Base-by-base conservation (phyloP, 2,329 filamentous ascomycete species). In the Dryadomyces sulphureus region DNA sequence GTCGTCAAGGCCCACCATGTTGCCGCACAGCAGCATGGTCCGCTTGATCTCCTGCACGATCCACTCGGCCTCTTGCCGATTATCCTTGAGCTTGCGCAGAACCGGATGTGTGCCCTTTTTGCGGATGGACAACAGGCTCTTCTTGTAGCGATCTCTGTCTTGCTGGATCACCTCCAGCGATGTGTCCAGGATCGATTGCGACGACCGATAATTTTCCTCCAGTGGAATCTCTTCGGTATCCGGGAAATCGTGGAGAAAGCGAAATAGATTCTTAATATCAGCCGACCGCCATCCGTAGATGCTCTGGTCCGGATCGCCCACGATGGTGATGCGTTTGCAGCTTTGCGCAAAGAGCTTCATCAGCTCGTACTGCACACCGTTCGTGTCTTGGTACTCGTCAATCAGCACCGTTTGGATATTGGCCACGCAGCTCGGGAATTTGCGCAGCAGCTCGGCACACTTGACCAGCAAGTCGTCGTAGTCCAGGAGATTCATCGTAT, bases 371-470 rank as follows among this genome's bases (percentile, higher is more conserved):
- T 98, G 90, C 5, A 95, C 81, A 19, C 86, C 76, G 58, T 96
- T 98, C 7, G 90, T 96, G 63, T 98, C 90, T 62, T 98, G 90
- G 52, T 95, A 98, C 59, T 98, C 90, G 59, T 98, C 90, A 51
- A 98, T 93, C 40, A 98, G 70, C 7, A 96, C 88, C 0, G 86
- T 78, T 60, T 95, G 80, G 17, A 98, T 79, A 54, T 94, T 95
- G 14, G 81, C 81, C 3, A 95, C 89, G 56, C 89, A 95, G 14
- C 75, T 69, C 0, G 89, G 86, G 53, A 84, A 75, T 19, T 70
- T 67, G 49, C 72, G 73, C 19, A 98, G 71, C 11, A 98, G 71
- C 49, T 93, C 79, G 8, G 84, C 81, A 53, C 89, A 94, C 54
- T 79, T 77, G 14, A 94, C 70, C 5, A 98, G 72, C 20, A 98